These are phyloP conservation scores for Houttuynia cordata DNA, from an alignment of 164 flowering plant species.

Conservation along the genomic window DNA sequence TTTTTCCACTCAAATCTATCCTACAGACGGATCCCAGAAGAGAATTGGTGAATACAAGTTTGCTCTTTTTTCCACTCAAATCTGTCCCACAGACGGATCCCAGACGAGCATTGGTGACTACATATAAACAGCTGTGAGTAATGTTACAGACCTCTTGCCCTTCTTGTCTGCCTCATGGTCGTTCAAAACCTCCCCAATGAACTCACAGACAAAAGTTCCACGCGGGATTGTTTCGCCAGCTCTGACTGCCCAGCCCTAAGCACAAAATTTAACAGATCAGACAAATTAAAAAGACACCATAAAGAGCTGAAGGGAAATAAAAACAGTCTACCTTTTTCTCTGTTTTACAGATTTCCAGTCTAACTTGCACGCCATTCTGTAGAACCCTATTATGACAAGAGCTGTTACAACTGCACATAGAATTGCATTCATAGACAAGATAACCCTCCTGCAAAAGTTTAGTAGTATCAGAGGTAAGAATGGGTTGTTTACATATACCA, in stretches of 20 bases:
- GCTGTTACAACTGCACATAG: slow-evolving; percentile 56
- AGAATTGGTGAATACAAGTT: background rate
- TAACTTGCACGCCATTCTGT: slow-evolving; percentile 79
- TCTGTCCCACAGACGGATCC: too few relatives aligned
- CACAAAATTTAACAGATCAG: background rate
- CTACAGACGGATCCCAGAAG: background rate
- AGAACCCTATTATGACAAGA: slow-evolving; percentile 79
- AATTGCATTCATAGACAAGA: slow-evolving; percentile 88
- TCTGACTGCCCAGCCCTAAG: slow-evolving; percentile 94
- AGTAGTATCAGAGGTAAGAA: background rate
- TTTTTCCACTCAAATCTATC: too few relatives aligned
- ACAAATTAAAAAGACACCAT: background rate
- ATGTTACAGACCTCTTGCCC: slow-evolving; percentile 37
- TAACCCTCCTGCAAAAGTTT: slow-evolving; percentile 65
- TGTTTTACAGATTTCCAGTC: slow-evolving; percentile 78
- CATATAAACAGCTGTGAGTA: background rate
- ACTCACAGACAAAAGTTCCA: slow-evolving; percentile 87
- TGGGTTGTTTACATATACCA: background rate
- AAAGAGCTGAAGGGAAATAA: background rate
- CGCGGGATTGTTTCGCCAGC: slow-evolving; percentile 67
- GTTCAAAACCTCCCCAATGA: slow-evolving; percentile 66
- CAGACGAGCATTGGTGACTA: background rate
- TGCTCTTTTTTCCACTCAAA: too few relatives aligned
- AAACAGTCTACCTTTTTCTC: slow-evolving; percentile 49
- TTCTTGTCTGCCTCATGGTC: slow-evolving; percentile 54